Base-by-base conservation (phyloP, 495 filamentous ascomycete species). In the Friedmanniomyces simplex region DNA sequence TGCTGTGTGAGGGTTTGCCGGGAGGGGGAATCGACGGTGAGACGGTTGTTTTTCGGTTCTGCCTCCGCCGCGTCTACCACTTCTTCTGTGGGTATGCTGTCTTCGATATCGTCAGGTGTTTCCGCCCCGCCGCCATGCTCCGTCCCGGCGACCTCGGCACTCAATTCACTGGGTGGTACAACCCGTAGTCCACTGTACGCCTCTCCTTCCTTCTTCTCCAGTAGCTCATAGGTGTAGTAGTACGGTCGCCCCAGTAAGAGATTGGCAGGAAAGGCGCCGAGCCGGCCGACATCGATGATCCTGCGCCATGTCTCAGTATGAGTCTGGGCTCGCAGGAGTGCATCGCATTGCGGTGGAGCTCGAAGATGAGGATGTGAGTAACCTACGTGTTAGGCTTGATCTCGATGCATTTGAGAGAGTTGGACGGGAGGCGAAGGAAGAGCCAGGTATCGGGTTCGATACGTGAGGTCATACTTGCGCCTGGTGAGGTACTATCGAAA, bases 191-290 rank as follows among this genome's bases (percentile, higher is more conserved):
- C 75, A 16, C 78, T 74, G 39, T 76, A 77, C 48, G 62, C 67
- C 57, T 81, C 75, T 48, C 77, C 78, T 22, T 81, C 74, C 0
- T 70, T 67, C 57, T 78, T 78, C 62, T 95, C 89, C 49, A 85
- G 77, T 11, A 98, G 73, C 67, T 98, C 93, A 67, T 85, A 98
- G 7, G 89, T 96, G 47, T 93, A 74, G 72, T 96, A 79, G 71
- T 88, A 96, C 0, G 93, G 93, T 16, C 93, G 83, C 12, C 87
- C 86, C 37, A 98, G 77, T 34, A 98, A 79, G 18, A 87, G 79
- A 65, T 96, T 96, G 5, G 87, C 78, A 21, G 87, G 82, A 64
- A 97, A 96, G 1, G 77, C 78, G 52, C 94, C 93, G 66, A 87
- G 95, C 80, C 95, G 96, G 32, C 89, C 90, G 28, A 96, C 74